These are phyloP conservation scores for Acanthamoeba royreba DNA, from an alignment of 208 protist genomes.

Conservation along the genomic window DNA sequence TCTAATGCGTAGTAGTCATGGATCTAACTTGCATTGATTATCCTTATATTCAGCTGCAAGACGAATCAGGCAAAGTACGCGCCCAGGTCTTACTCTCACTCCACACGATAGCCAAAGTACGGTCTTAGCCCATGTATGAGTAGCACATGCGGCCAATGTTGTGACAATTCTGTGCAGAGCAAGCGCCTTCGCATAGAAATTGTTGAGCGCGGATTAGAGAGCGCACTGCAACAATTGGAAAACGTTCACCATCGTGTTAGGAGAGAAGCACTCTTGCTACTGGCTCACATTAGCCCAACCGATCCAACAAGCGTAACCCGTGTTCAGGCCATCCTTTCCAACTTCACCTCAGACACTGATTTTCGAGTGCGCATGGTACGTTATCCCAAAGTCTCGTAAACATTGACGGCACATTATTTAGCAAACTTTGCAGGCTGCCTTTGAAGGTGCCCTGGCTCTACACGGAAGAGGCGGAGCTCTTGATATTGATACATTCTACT, in stretches of 20 bases:
- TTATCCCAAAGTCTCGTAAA: too few relatives aligned
- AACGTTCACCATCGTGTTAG: not conserved
- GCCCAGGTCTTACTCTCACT: not conserved
- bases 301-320: not conserved
- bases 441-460: not conserved
- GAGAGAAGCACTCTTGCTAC: not conserved
- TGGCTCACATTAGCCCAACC: not conserved
- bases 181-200: not conserved
- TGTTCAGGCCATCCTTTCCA: not conserved
- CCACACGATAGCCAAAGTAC: not conserved
- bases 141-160: not conserved
- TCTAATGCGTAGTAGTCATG: not conserved
- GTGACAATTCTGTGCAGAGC: not conserved
- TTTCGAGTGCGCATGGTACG: not conserved
- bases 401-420: not conserved
- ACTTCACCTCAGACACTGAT: not conserved
- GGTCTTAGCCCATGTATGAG: not conserved
- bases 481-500: not conserved
- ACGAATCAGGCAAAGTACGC: not conserved
- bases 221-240: not conserved
- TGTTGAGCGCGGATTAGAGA: not conserved
- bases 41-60: not conserved
- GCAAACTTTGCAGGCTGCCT: not conserved
- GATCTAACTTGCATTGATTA: not conserved
- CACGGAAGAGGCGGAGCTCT: not conserved